Evolutionary conservation across 2,329 filamentous ascomycete genomes (phyloP).

Genomic region (Cryoendolithus antarcticus): DNA sequence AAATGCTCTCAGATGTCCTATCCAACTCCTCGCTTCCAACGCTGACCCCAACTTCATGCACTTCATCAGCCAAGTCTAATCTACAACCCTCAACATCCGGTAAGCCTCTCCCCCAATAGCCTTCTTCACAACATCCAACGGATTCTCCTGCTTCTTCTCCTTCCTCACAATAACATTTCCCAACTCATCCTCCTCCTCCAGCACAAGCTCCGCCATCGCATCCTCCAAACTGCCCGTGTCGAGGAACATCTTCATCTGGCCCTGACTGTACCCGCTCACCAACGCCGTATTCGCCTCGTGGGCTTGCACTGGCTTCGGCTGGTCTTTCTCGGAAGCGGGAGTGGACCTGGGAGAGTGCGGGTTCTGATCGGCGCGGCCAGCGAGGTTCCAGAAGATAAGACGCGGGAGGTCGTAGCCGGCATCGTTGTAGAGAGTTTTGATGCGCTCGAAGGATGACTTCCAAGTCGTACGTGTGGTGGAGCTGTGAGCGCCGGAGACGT

Average conservation of each 20-base stretch:
- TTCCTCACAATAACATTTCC: conserved; percentile 13
- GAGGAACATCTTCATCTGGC: conserved; percentile 45
- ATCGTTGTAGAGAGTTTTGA: conserved; percentile 33
- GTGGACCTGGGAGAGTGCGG: conserved; percentile 5
- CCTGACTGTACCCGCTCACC: conserved; percentile 47
- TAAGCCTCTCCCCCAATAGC: conserved; percentile 43
- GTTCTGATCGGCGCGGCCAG: conserved; percentile 21
- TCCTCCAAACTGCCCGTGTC: conserved; percentile 35
- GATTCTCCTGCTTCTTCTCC: conserved; percentile 14
- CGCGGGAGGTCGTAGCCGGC: conserved; percentile 47
- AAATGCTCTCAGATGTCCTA: too few species aligned
- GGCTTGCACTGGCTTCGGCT: conserved; percentile 38
- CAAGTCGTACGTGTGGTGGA: conserved; percentile 19
- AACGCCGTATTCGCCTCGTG: conserved; percentile 35
- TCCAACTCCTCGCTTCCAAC: too few species aligned
- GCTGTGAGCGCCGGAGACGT: conserved; percentile 22
- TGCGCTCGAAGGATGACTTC: conserved; percentile 38
- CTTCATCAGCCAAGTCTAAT: conserved; percentile 24
- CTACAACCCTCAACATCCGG: conserved; percentile 42
- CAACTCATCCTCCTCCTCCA: conserved; percentile 4
- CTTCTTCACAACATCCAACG: conserved; percentile 35
- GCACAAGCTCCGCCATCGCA: conserved; percentile 21
- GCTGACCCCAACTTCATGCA: too few species aligned
- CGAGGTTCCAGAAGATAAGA: conserved; percentile 49
- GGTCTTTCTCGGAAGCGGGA: conserved; percentile 13